phyloP scores from a whole-genome alignment of 805 yeast species.

The Kluyveromyces aestuarii region DNA sequence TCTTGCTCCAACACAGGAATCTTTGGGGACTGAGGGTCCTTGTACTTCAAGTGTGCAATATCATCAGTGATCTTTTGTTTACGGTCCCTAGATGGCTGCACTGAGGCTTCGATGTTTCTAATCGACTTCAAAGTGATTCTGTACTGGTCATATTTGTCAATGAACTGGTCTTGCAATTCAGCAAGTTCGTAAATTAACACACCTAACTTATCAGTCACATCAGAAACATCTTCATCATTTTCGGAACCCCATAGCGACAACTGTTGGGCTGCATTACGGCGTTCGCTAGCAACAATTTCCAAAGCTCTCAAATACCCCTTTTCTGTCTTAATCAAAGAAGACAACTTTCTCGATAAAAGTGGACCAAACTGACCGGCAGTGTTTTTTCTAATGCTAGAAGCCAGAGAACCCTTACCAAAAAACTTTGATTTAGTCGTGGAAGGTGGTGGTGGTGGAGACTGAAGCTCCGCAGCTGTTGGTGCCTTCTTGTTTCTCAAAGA shows the following conservation, averaged over 20 bases:
- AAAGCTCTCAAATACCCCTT: constrained; percentile 91
- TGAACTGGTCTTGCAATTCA: constrained; percentile 96
- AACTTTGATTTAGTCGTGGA: constrained; percentile 64
- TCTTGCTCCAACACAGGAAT: constrained; percentile 94
- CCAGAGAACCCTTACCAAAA: constrained; percentile 66
- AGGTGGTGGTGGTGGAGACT: constrained; percentile 74
- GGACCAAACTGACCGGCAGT: constrained; percentile 94
- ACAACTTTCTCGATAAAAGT: constrained; percentile 84
- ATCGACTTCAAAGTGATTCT: constrained; percentile 89
- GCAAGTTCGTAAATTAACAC: constrained; percentile 92
- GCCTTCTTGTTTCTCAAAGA: constrained; percentile 72
- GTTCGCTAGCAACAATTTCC: constrained; percentile 87
- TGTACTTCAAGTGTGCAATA: constrained; percentile 95
- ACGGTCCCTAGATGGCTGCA: constrained; percentile 97
- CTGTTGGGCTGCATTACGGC: constrained; percentile 95
- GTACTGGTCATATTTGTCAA: constrained; percentile 97
- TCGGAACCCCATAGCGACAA: constrained; percentile 95
- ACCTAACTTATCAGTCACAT: constrained; percentile 95
- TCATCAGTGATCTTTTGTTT: constrained; percentile 96
- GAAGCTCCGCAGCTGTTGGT: constrained; percentile 74
- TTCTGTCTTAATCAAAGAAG: constrained; percentile 90
- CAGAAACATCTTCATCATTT: constrained; percentile 94
- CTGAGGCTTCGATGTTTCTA: constrained; percentile 95
- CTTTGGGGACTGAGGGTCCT: constrained; percentile 97
- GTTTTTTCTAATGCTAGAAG: constrained; percentile 63